Base-by-base conservation (phyloP, 129 eudicot genomes). In the Flaveria sonorensis region DNA sequence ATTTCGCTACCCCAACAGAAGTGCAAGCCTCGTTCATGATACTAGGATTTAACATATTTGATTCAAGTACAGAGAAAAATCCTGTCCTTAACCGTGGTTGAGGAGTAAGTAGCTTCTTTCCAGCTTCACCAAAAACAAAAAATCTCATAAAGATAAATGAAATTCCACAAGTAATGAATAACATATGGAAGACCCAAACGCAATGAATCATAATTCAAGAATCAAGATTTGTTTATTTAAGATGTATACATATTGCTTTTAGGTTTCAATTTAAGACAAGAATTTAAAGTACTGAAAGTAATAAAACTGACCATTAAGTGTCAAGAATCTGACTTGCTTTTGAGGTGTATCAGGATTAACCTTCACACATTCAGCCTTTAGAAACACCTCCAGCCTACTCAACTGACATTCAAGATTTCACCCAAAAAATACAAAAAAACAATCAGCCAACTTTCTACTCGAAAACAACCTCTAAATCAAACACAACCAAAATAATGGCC, bases 311-410 rank as follows among this genome's bases (percentile, higher is more conserved):
- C 98, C 96, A 23, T 76, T 59, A 48, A 90, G 97, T 63, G 98
- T 90, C 68, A 88, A 87, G 75, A 90, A 87, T 78, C 96, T 82
- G 84, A 93, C 96, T 90, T 93, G 98, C 86, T 93, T 93, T 81
- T 93, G 97, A n/a, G 98, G 98, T 7, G 98, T 87, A 84, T 93
- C 98, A 65, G 98, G 98, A 83, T 93, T 93, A 68, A 93, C 98
- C 84, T 93, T 93, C 85, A 93, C 97, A 80, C 98, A 93, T 1
- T 87, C 71, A 10, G 98, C 92, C 80, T 78, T 77, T 26, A 71
- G 82, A 77, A 93, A 93, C 80, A 81, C 97, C 77, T 90, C 92
- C 83, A 90, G 36, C 62, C 57, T 91, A 86, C 91, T 83, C 76
- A 93, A 79, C 98, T 93, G 86, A 71, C 79, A 79, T 67, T 39